Percentiles rank a stretch among this genome's conserved stretches.
Conservation (phyloP, 306 rosid genomes). For the Dryas drummondii region DNA sequence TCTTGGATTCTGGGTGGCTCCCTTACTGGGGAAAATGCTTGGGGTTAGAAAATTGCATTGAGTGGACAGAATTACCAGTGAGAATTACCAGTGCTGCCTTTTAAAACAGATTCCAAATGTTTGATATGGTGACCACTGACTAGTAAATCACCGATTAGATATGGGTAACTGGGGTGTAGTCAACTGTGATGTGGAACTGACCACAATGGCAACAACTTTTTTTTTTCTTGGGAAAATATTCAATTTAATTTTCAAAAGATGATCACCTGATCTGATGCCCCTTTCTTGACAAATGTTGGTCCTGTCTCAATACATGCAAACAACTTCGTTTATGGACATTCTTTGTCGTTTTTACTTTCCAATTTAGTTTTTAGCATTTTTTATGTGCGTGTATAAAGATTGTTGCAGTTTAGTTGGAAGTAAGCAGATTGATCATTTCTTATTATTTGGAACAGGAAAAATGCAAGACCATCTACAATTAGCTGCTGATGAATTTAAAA, state of each 20-base stretch:
- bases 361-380: background rate
- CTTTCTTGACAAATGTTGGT: background rate
- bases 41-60: too few relatives aligned
- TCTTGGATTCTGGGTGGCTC: background rate
- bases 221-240: background rate
- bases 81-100: too few relatives aligned
- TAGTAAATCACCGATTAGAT: background rate
- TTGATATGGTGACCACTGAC: too few relatives aligned
- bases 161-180: background rate
- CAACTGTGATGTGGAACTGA: background rate
- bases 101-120: too few relatives aligned
- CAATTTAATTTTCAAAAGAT: background rate
- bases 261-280: background rate
- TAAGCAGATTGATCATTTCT: conserved; percentile 9
- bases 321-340: background rate
- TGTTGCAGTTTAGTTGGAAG: background rate
- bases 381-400: background rate
- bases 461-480: conserved; percentile 57
- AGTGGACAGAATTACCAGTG: too few relatives aligned
- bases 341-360: background rate
- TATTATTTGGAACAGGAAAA: conserved; percentile 52
- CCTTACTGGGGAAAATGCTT: too few relatives aligned
- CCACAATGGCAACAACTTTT: background rate
- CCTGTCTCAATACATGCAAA: background rate
- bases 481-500: conserved; percentile 56